phyloP scores from a whole-genome alignment of 306 rosid genomes.

The Cicer cuneatum region DNA sequence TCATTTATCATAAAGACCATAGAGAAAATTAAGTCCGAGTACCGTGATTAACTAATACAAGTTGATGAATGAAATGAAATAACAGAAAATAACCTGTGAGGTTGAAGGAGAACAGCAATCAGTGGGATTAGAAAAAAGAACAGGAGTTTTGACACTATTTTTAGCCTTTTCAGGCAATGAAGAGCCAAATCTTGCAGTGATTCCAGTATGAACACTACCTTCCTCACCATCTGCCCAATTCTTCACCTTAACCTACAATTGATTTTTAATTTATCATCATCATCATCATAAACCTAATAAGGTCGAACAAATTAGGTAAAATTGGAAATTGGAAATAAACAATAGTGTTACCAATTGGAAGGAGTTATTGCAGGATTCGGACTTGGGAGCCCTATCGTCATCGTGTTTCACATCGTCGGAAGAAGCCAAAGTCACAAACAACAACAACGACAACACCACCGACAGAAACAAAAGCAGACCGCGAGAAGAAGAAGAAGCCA shows the following conservation, averaged over 20 bases:
- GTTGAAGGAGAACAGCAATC: slow-evolving; percentile 73
- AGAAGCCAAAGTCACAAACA: slow-evolving; percentile 46
- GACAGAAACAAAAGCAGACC: slow-evolving; percentile 1
- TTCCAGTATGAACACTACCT: slow-evolving; percentile 51
- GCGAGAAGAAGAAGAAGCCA: slow-evolving; percentile 49
- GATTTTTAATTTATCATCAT: neutral
- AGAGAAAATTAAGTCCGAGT: no score
- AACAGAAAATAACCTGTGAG: slow-evolving; percentile 54
- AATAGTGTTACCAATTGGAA: slow-evolving; percentile 63
- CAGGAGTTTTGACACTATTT: slow-evolving; percentile 53
- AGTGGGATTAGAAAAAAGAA: slow-evolving; percentile 61
- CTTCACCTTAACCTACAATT: slow-evolving; percentile 71
- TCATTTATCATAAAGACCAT: no score
- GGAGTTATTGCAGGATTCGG: slow-evolving; percentile 72
- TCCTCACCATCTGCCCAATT: slow-evolving; percentile 66
- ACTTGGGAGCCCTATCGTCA: slow-evolving; percentile 57
- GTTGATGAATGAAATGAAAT: neutral
- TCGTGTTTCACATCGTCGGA: slow-evolving; percentile 57
- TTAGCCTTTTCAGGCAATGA: slow-evolving; percentile 60
- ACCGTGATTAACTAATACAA: neutral
- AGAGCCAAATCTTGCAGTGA: slow-evolving; percentile 84
- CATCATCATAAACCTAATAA: neutral
- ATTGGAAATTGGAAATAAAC: neutral
- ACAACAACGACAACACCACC: slow-evolving; percentile 48
- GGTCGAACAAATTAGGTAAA: slow-evolving; percentile 16